phyloP scores from a whole-genome alignment of 345 rosid genomes.

The Firmiana major region DNA sequence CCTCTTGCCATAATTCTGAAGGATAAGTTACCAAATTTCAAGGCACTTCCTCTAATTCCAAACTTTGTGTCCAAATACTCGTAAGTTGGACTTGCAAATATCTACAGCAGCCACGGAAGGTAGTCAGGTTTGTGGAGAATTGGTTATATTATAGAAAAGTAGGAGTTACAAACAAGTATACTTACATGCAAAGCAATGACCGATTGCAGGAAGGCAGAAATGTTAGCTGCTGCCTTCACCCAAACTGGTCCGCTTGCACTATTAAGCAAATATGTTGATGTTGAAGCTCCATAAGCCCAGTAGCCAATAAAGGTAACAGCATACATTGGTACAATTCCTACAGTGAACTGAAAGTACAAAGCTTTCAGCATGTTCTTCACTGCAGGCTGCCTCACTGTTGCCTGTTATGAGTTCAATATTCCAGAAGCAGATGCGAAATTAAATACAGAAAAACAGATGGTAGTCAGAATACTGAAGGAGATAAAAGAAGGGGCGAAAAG shows the following conservation, averaged over 20 bases:
- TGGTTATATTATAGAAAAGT: neutral
- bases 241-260: constrained; percentile 71
- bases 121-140: neutral
- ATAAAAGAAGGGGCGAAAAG: neutral
- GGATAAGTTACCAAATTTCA: constrained; percentile 44
- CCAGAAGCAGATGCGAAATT: neutral
- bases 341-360: constrained; percentile 74
- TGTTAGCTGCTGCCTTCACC: constrained; percentile 74
- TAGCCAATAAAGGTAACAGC: constrained; percentile 72
- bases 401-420: constrained; percentile 34
- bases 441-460: neutral
- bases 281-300: constrained; percentile 93
- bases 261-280: constrained; percentile 66
- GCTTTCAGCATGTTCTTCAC: constrained; percentile 83
- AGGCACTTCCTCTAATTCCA: constrained; percentile 65
- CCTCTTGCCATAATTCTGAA: constrained; percentile 74
- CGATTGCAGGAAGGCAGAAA: constrained; percentile 76
- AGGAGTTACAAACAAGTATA: neutral
- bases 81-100: constrained; percentile 90
- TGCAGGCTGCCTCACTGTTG: constrained; percentile 79
- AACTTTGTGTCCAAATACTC: constrained; percentile 84
- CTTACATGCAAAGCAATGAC: constrained; percentile 72
- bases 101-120: constrained; percentile 29
- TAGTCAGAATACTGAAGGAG: neutral
- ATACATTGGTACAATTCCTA: constrained; percentile 69